Conservation (phyloP, 805 yeast species). For the Clavispora santaluciae region DNA sequence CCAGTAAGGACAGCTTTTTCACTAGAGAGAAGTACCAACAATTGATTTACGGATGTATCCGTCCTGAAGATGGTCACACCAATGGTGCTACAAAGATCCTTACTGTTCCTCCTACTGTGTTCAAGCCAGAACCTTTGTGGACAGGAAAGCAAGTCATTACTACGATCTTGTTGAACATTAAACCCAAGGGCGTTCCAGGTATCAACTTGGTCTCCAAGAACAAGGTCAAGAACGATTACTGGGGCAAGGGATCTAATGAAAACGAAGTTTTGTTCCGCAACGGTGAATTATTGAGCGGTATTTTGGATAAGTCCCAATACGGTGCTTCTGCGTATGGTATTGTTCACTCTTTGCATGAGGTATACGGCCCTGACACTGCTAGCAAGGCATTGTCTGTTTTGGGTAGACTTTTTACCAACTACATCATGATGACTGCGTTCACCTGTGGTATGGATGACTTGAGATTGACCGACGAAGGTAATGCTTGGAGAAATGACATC, state of each 20-base stretch:
- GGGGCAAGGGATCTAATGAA: slow-evolving; percentile 84
- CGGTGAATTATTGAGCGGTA: slow-evolving; percentile 89
- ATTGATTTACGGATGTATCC: slow-evolving; percentile 83
- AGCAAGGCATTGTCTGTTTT: slow-evolving; percentile 88
- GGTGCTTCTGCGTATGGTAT: slow-evolving; percentile 97
- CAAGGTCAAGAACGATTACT: slow-evolving; percentile 89
- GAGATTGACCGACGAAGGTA: slow-evolving; percentile 87
- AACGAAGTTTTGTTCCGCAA: slow-evolving; percentile 79
- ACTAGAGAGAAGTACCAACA: slow-evolving; percentile 91
- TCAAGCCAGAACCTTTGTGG: slow-evolving; percentile 89
- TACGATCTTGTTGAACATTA: slow-evolving; percentile 84
- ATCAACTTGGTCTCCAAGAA: slow-evolving; percentile 77
- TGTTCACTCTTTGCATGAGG: slow-evolving; percentile 93
- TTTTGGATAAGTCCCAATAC: slow-evolving; percentile 94
- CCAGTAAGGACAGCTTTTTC: slow-evolving; percentile 87
- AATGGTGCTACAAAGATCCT: slow-evolving; percentile 55
- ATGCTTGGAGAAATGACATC: slow-evolving; percentile 80
- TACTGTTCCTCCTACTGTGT: slow-evolving; percentile 84
- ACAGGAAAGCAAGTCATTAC: slow-evolving; percentile 97
- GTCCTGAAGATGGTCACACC: slow-evolving; percentile 97
- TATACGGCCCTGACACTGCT: slow-evolving; percentile 87
- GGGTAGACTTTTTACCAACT: slow-evolving; percentile 92
- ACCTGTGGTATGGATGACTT: slow-evolving; percentile 99
- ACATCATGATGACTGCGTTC: slow-evolving; percentile 85
- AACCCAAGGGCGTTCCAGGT: slow-evolving; percentile 87